Evolutionary conservation across 352 stramenopile genomes (phyloP).

Genomic region (Aphanomyces cochlioides): DNA sequence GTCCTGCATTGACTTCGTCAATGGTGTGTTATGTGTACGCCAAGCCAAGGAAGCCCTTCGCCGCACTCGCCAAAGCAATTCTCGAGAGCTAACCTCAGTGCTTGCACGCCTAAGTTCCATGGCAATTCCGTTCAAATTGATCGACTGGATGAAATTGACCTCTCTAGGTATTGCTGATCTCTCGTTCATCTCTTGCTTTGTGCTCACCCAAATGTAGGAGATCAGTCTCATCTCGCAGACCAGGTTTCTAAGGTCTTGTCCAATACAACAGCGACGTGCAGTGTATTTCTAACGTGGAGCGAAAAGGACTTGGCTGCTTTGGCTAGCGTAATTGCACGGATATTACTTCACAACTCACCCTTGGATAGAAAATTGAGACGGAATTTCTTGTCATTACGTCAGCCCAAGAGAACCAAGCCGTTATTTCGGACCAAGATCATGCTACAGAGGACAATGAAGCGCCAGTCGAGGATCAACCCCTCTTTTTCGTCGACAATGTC

Average conservation of each 20-base stretch:
- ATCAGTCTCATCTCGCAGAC: neutral
- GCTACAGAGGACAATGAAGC: neutral
- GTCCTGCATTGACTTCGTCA: slow-evolving; percentile 3
- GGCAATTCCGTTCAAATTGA: slow-evolving; percentile 23
- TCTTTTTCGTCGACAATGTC: slow-evolving; percentile 28
- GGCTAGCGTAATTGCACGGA: neutral
- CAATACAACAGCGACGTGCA: neutral
- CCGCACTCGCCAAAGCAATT: slow-evolving; percentile 3
- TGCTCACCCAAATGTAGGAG: neutral
- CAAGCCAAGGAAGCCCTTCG: slow-evolving; percentile 10
- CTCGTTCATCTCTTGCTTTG: neutral
- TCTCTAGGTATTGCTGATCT: slow-evolving; percentile 12
- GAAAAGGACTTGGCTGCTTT: slow-evolving; percentile 15
- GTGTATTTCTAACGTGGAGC: slow-evolving; percentile 17
- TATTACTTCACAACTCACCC: neutral
- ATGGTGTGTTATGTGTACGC: slow-evolving; percentile 9
- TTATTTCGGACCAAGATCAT: slow-evolving; percentile 7
- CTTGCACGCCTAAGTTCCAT: slow-evolving; percentile 13
- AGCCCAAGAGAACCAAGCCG: neutral
- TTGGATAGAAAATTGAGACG: slow-evolving; percentile 11
- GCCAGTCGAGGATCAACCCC: neutral
- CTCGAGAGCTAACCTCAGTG: slow-evolving; percentile 10
- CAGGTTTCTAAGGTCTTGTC: neutral
- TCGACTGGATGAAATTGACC: slow-evolving; percentile 19
- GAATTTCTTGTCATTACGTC: slow-evolving; percentile 5